Evolutionary conservation across 306 rosid genomes (phyloP), one percentile per base, ranked within the genome.

Genomic region (Rosa lucieae): DNA sequence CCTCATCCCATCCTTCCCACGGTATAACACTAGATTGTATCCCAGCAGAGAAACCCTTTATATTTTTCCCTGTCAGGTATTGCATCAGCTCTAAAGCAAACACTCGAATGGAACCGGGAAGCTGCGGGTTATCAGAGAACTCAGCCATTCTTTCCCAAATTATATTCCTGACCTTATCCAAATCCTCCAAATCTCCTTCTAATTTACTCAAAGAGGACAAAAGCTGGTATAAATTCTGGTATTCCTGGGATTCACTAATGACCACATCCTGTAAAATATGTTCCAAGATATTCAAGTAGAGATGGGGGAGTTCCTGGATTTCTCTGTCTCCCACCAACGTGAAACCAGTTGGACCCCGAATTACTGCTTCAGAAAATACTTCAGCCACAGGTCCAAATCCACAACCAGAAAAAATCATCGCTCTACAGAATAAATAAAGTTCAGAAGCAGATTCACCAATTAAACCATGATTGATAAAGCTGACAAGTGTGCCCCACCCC

Each of bases 1-100:
- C 77, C 82, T 83, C 93, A 76, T 90, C 92, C 98, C 99, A 95
- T 51, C 92, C 98, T 84, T 95, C 98, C 99, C 98, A 95, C 10
- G 94, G 94, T 73, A 67, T 73, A 72, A 95, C 82, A 76, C 82
- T 91, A 78, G 88, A 87, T 59, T 89, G 87, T 72, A 90, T 82
- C 81, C 85, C 92, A 14, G 92, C 58, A 70, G 97, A 89, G 82
- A 91, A 87, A 87, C 98, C 97, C 89, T 88, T 93, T 72, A 87
- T 79, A 78, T 39, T 87, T 85, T 83, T 85, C 67, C 97, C 93
- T 3, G 98, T 78, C 82, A 95, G 92, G 81, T 86, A 95, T 84
- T 95, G 96, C 97, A 95, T 89, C 71, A 95, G 94, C 90, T 95
- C 99, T 63, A 95, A 78, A 47, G 86, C 87, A 84, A 82, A 91